Base-by-base conservation (phyloP, 2,329 filamentous ascomycete species). In the Ophiostoma pallidulum region DNA sequence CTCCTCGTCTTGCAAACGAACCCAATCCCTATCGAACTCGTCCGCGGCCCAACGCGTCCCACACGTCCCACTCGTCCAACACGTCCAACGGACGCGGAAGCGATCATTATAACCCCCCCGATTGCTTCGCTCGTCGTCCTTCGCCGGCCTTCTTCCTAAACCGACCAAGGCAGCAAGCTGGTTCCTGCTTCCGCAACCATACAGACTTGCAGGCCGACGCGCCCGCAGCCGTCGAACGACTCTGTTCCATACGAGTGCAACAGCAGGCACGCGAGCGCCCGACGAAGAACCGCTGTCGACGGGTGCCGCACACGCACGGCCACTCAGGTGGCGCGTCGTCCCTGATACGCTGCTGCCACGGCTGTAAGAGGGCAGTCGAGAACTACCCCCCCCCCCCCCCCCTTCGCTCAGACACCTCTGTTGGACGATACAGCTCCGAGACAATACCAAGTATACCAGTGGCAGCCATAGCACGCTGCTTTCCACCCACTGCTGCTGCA, bases 21-120 rank as follows among this genome's bases (percentile, higher is more conserved):
- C 49, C 53, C 54, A 53, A 51, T 37, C 50, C 43, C 47, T 56
- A 53, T 53, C 56, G 56, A 58, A 45, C 51, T 38, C 50, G 24
- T 51, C 49, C 45, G 43, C 35, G 51, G 57, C 57, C 57, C 56
- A 57, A 59, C 54, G 45, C 28, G 18, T 10, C 19, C 9, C 13
- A 39, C 13, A 12, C 8, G 14, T 40, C 18, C 36, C 20, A n/a
- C 19, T 3, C 19, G 43, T 36, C 31, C 41, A 36, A 41, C 32
- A 39, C 38, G 37, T n/a, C 31, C 31, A 32, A 45, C 41, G 22
- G 36, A 22, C 44, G 33, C 24, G 35, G 35, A 40, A 40, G 12
- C 41, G 46, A 48, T 42, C 48, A 54, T 47, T 51, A 58, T 57
- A 56, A 60, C 32, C 14, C 38, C 39, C 39, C 32, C 31, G 36